phyloP scores from a whole-genome alignment of 2,329 filamentous ascomycete genomes.

The Capronia americana region DNA sequence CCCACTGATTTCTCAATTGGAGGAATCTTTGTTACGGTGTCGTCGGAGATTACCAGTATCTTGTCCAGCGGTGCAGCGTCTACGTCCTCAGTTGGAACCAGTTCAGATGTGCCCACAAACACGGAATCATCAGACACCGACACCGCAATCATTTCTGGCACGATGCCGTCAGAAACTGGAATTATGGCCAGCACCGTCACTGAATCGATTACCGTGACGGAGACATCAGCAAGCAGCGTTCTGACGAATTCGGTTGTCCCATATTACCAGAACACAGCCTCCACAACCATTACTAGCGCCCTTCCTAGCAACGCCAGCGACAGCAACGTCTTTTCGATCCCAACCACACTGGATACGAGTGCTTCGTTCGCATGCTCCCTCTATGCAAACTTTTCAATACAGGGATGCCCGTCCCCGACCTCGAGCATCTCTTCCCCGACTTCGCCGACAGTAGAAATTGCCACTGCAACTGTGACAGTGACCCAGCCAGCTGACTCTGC shows the following conservation, averaged over 20 bases:
- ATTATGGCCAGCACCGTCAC: conserved; percentile 18
- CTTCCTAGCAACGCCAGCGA: conserved; percentile 1
- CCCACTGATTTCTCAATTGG: no score
- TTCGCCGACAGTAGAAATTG: neutral
- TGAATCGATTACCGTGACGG: conserved; percentile 30
- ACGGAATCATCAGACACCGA: neutral
- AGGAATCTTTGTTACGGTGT: no score
- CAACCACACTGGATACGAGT: conserved; percentile 12
- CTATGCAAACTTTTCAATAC: conserved; percentile 12
- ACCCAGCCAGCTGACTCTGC: neutral
- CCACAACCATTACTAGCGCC: conserved; percentile 18
- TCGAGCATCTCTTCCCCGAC: conserved; percentile 6
- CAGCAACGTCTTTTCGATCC: conserved; percentile 1
- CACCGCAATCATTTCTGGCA: neutral
- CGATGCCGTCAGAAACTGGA: no score
- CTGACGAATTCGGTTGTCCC: conserved; percentile 2
- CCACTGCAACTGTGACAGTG: conserved; percentile 19
- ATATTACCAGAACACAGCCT: conserved; percentile 4
- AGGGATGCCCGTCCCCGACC: conserved; percentile 18
- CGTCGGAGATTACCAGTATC: no score
- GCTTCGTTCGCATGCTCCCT: conserved; percentile 19
- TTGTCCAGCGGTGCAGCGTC: no score
- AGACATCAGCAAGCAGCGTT: conserved; percentile 10
- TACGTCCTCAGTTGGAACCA: neutral
- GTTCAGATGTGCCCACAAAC: neutral